Evolutionary conservation across 2,329 filamentous ascomycete species (phyloP).

Genomic region (Tolypocladium ophioglossoides): DNA sequence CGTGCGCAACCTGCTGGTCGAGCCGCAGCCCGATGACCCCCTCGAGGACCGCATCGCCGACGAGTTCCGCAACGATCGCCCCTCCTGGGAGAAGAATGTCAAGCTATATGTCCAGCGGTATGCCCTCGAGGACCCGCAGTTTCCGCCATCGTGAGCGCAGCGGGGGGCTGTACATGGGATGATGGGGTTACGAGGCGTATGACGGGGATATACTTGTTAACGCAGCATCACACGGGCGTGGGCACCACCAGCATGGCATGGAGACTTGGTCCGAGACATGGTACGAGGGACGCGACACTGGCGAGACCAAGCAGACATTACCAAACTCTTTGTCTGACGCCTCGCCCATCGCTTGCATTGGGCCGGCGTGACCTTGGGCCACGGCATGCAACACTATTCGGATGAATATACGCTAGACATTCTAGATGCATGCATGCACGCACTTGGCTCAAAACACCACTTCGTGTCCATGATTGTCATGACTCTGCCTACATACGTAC

Average conservation of each 20-base stretch:
- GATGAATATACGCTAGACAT: neutral
- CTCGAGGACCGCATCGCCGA: slow-evolving; percentile 81
- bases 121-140: slow-evolving; percentile 39
- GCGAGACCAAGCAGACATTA: too few relatives aligned
- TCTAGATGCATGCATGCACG: neutral
- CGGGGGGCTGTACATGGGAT: neutral
- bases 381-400: neutral
- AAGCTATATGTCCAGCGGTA: slow-evolving; percentile 64
- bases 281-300: too few relatives aligned
- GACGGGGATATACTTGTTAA: neutral
- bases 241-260: neutral
- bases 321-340: too few relatives aligned
- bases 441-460: neutral
- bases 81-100: slow-evolving; percentile 64
- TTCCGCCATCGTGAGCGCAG: slow-evolving; percentile 12
- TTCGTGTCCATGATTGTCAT: neutral
- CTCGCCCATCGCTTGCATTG: too few relatives aligned
- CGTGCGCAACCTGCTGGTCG: slow-evolving; percentile 60
- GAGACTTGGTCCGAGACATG: neutral
- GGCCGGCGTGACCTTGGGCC: neutral
- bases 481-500: neutral
- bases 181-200: neutral
- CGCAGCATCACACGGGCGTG: neutral
- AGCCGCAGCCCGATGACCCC: slow-evolving; percentile 82
- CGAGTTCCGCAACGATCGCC: slow-evolving; percentile 60